Base-by-base conservation (phyloP, 2,329 filamentous ascomycete species). In the Fusarium nygamai region DNA sequence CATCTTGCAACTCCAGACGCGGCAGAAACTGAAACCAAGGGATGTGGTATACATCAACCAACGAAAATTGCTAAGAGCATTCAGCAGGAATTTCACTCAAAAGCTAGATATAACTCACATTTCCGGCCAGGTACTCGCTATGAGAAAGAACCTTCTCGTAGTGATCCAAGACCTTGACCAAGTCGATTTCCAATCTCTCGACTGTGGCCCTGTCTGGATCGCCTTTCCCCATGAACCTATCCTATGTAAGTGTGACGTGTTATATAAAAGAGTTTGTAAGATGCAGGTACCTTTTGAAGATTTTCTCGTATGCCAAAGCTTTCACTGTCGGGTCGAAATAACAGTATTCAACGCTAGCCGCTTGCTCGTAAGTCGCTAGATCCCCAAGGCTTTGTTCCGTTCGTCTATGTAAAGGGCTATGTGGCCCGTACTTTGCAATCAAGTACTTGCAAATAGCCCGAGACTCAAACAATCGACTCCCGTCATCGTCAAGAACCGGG, bases 41-140 rank as follows among this genome's bases (percentile, higher is more conserved):
- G 0, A 47, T 16, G 6, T 29, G 8, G 14, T 47, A 47, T 29
- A 47, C 16, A 22, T 47, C 27, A 22, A 47, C 19, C 1, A 47
- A 20, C 13, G 46, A 47, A 22, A 47, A 29, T 29, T 47, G 9
- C 46, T 47, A 10, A 22, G 8, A 47, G 11, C 6, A 22, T 2
- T 47, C 0, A 29, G 2, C 6, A 16, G 0, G 27, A 3, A 22
- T 16, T 4, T 3, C 0, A 1, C 9, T 16, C 9, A 0, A 5
- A 16, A 11, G 0, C 0, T 9, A 14, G 1, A 6, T 0, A 27
- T 5, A 9, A 33, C 47, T 51, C 5, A 51, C 48, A 3, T 24
- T 51, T 51, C 48, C 22, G 0, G 16, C 8, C 14, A 51, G 31
- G 29, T 51, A 33, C 7, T 51, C 31, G 4, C 31, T 19, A 24